Conservation (phyloP, 306 rosid species). For the Cucurbita argyrosperma region DNA sequence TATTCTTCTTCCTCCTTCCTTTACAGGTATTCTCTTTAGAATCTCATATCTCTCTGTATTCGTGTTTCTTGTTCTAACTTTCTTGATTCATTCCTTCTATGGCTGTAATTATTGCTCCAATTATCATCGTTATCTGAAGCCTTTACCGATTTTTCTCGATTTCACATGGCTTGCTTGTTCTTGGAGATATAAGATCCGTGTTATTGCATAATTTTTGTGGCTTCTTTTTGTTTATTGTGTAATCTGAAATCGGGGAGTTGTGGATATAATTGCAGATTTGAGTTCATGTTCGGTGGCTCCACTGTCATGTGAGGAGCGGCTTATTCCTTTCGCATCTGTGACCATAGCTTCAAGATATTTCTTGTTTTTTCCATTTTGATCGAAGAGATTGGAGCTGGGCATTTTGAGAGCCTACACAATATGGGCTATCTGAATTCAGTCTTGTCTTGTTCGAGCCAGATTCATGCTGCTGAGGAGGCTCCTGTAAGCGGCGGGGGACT, state of each 20-base stretch:
- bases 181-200: background rate
- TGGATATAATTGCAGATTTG: background rate
- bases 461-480: slow-evolving; percentile 48
- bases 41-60: background rate
- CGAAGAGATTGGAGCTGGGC: slow-evolving; percentile 17
- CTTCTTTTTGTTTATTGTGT: background rate
- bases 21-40: slow-evolving; percentile 6
- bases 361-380: slow-evolving; percentile 22
- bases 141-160: background rate
- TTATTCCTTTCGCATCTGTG: background rate
- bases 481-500: slow-evolving; percentile 83
- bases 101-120: background rate
- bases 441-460: slow-evolving; percentile 55
- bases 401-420: slow-evolving; percentile 21
- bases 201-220: background rate
- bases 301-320: slow-evolving; percentile 27
- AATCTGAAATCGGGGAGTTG: background rate
- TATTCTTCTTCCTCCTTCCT: slow-evolving; percentile 1
- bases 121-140: background rate
- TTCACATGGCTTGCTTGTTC: background rate
- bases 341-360: slow-evolving; percentile 11
- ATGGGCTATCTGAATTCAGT: slow-evolving; percentile 87
- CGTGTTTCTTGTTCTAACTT: background rate
- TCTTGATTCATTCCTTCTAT: background rate
- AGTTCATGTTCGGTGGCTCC: background rate